Percentiles rank a stretch among this genome's conserved stretches.
These are phyloP conservation scores for Spironucleus salmonicida DNA, from an alignment of 208 protist species.

Conservation along the genomic window DNA sequence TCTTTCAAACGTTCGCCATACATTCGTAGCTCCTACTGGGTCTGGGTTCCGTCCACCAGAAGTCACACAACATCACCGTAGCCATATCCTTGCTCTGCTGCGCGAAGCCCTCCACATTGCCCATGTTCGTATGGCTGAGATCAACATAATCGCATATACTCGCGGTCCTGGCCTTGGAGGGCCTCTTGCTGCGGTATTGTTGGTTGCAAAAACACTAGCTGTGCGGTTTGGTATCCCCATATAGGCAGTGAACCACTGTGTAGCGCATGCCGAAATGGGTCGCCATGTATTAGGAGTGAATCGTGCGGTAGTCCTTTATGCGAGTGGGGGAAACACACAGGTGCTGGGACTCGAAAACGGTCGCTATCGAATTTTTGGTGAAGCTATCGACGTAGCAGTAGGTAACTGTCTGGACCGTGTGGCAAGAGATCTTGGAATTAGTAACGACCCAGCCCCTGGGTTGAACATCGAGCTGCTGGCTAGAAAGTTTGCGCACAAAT, in stretches of 20 bases:
- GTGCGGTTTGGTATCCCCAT: slow-evolving; percentile 67
- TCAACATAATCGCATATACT: slow-evolving; percentile 82
- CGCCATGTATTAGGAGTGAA: slow-evolving; percentile 67
- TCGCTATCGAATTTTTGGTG: slow-evolving; percentile 94
- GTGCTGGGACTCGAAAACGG: slow-evolving; percentile 75
- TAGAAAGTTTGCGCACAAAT: slow-evolving; percentile 48
- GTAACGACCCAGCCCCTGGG: slow-evolving; percentile 92
- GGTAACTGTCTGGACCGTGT: slow-evolving; percentile 83
- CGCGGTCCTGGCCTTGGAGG: slow-evolving; percentile 84
- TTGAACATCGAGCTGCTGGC: slow-evolving; percentile 96
- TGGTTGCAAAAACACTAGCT: slow-evolving; percentile 60
- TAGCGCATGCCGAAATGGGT: slow-evolving; percentile 99
- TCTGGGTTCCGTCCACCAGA: slow-evolving; percentile 90
- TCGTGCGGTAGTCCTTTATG: slow-evolving; percentile 93
- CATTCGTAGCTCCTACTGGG: slow-evolving; percentile 75
- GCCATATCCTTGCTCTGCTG: slow-evolving; percentile 56
- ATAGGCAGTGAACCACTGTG: slow-evolving; percentile 94
- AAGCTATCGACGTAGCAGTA: slow-evolving; percentile 98
- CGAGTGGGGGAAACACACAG: slow-evolving; percentile 96
- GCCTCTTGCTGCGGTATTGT: slow-evolving; percentile 62
- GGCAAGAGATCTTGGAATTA: slow-evolving; percentile 67
- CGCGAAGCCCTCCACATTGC: slow-evolving; percentile 71
- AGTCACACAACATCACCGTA: slow-evolving; percentile 84
- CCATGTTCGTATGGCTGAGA: slow-evolving; percentile 56
- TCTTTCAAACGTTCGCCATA: slow-evolving; percentile 80